Evolutionary conservation across 345 rosid genomes (phyloP).

Genomic region (Boechera stricta): DNA sequence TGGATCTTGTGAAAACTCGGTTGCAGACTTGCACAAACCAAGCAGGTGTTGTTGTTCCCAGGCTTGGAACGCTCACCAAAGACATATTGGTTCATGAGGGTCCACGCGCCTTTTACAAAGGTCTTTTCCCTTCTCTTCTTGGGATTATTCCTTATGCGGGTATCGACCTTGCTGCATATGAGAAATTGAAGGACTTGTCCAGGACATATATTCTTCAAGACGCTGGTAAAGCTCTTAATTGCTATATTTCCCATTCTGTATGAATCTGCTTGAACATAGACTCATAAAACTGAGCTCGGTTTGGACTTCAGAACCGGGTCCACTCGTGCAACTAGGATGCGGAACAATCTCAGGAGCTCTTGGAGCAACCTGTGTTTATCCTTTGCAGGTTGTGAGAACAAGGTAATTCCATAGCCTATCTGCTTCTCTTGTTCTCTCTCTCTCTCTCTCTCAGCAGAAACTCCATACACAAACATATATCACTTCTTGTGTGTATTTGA

Average conservation of each 20-base stretch:
- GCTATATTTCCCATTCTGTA: not conserved
- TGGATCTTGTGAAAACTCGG: constrained; percentile 95
- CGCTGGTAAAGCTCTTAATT: constrained; percentile 51
- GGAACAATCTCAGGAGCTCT: constrained; percentile 89
- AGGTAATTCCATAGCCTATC: constrained; percentile 51
- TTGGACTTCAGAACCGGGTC: constrained; percentile 69
- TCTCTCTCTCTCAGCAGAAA: not conserved
- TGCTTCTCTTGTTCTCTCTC: constrained; percentile 1
- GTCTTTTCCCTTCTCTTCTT: constrained; percentile 83
- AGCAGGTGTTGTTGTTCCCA: constrained; percentile 63
- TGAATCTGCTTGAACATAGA: constrained; percentile 1
- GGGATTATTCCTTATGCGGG: constrained; percentile 97
- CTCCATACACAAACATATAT: not conserved
- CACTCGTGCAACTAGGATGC: constrained; percentile 86
- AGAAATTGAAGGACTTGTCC: constrained; percentile 83
- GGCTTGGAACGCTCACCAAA: constrained; percentile 58
- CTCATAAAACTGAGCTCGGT: constrained; percentile 9
- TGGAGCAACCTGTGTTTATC: constrained; percentile 95
- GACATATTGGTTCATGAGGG: constrained; percentile 87
- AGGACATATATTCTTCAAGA: constrained; percentile 73
- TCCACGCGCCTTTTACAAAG: constrained; percentile 84
- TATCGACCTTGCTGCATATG: constrained; percentile 93
- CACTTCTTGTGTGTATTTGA: not conserved
- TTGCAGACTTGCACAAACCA: constrained; percentile 74
- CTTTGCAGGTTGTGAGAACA: constrained; percentile 92